Base-by-base conservation (phyloP, 176 grass and related monocot genomes). In the Oryza brachyantha region DNA sequence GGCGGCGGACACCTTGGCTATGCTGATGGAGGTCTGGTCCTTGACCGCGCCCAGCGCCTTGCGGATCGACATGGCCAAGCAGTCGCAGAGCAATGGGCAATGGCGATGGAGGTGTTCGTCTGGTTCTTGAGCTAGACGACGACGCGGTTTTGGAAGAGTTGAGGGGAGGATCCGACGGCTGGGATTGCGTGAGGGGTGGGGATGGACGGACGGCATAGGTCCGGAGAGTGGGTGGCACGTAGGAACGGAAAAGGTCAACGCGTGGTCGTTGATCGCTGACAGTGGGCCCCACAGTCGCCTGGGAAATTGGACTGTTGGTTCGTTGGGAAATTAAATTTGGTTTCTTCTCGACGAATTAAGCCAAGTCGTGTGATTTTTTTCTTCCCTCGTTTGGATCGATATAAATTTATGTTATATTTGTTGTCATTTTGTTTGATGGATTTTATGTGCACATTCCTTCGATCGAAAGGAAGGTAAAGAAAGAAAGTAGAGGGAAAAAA, bases 31-130 rank as follows among this genome's bases (percentile, higher is more conserved):
- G 0, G 95, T 86, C 69, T 90, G 83, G 87, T 97, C 95, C 87
- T 94, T 97, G 8, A 97, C 80, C 2, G 91, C 76, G 61, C 95
- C 95, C 34, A 97, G 80, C 21, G 85, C 87, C 77, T 90, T 92
- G 35, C 95, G 88, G 75, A 94, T 93, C 42, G 84, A 86, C 83
- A 83, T 85, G 66, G 29, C 22, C 25, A 38, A 5, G 27, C 65
- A 29, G 60, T n/a, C 12, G 37, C 9, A 21, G 3, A 24, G 21
- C 12, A 16, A 9, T 12, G 43, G 13, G 14, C 41, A 42, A 13
- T 42, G 41, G 13, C 43, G 13, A 14, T 13, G 12, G 41, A 52
- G 13, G 59, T 7, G 5, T 14, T 28, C 13, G 8, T 29, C 8
- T 7, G 16, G 72, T 24, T 83, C 27, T 66, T 25, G 62, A 31